A percentile compares a stretch with the other conserved stretches of the same genome.
phyloP scores from a whole-genome alignment of 768 basidiomycete genomes.

The Brasilioporus rufonigricans region DNA sequence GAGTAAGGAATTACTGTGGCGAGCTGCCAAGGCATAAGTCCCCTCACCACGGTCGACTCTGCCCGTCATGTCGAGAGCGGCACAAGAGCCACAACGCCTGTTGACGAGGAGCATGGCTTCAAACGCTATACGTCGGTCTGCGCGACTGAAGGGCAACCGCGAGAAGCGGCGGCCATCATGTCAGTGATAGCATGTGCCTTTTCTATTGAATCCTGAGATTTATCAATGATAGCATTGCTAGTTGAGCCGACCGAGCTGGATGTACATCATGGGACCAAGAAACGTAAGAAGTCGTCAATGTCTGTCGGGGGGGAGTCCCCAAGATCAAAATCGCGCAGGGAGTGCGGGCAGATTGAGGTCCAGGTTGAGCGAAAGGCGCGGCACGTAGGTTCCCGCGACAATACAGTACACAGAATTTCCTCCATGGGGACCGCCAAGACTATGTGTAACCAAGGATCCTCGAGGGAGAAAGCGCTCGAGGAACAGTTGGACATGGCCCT shows the following conservation, averaged over 20 bases:
- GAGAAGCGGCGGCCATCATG: conserved; percentile 4
- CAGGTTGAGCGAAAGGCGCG: not conserved
- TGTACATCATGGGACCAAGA: conserved; percentile 1
- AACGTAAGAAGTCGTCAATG: conserved; percentile 4
- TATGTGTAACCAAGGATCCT: conserved; percentile 35
- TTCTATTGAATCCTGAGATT: not conserved
- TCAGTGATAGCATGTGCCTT: conserved; percentile 11
- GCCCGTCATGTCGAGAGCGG: conserved; percentile 19
- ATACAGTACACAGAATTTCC: not conserved
- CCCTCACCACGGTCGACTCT: not conserved
- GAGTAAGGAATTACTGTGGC: not conserved
- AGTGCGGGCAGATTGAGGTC: conserved; percentile 12
- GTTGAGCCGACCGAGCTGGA: not conserved
- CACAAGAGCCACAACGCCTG: conserved; percentile 11
- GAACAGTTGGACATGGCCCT: conserved; percentile 38
- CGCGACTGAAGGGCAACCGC: conserved; percentile 12
- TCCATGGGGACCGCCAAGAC: not conserved
- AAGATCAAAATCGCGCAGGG: conserved; percentile 6
- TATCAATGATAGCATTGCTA: conserved; percentile 8
- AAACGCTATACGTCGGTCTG: conserved; percentile 20
- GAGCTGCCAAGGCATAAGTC: not conserved
- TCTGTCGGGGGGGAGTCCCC: not conserved
- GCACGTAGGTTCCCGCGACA: conserved; percentile 1
- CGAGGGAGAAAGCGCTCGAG: conserved; percentile 42
- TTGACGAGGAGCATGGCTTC: conserved; percentile 27